These are phyloP conservation scores for Phytophthora rubi DNA, from an alignment of 352 stramenopile genomes.

Conservation along the genomic window DNA sequence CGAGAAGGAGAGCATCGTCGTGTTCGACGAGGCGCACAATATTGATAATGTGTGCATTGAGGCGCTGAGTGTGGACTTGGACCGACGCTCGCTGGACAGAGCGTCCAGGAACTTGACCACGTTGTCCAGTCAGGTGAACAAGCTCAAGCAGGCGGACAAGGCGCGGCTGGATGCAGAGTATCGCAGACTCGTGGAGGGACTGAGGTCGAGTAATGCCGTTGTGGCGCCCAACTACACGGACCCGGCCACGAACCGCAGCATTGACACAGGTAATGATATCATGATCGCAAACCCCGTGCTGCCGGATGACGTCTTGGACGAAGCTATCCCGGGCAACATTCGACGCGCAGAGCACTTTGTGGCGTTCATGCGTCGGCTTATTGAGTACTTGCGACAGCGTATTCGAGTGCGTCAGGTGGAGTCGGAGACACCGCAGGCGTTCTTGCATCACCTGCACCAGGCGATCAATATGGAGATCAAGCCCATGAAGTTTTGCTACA, in stretches of 20 bases:
- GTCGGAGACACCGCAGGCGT: slow-evolving; percentile 96
- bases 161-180: slow-evolving; percentile 95
- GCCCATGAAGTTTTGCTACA: slow-evolving; percentile 98
- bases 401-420: slow-evolving; percentile 92
- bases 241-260: slow-evolving; percentile 40
- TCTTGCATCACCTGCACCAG: slow-evolving; percentile 95
- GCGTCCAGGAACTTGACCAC: slow-evolving; percentile 91
- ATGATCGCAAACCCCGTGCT: slow-evolving; percentile 86
- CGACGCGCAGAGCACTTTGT: slow-evolving; percentile 98
- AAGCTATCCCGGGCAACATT: slow-evolving; percentile 98
- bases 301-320: slow-evolving; percentile 94
- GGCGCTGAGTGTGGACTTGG: slow-evolving; percentile 96
- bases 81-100: slow-evolving; percentile 91
- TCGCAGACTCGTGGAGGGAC: slow-evolving; percentile 93
- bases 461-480: slow-evolving; percentile 96
- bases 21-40: slow-evolving; percentile 99
- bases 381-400: slow-evolving; percentile 92
- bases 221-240: slow-evolving; percentile 62
- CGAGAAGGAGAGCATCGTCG: slow-evolving; percentile 92
- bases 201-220: slow-evolving; percentile 91
- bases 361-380: slow-evolving; percentile 96
- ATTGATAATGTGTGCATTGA: slow-evolving; percentile 99
- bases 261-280: slow-evolving; percentile 68
- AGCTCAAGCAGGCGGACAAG: slow-evolving; percentile 93
- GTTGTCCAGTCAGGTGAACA: slow-evolving; percentile 78